Evolutionary conservation across 306 rosid species (phyloP).

Genomic region (Leucaena leucocephala): DNA sequence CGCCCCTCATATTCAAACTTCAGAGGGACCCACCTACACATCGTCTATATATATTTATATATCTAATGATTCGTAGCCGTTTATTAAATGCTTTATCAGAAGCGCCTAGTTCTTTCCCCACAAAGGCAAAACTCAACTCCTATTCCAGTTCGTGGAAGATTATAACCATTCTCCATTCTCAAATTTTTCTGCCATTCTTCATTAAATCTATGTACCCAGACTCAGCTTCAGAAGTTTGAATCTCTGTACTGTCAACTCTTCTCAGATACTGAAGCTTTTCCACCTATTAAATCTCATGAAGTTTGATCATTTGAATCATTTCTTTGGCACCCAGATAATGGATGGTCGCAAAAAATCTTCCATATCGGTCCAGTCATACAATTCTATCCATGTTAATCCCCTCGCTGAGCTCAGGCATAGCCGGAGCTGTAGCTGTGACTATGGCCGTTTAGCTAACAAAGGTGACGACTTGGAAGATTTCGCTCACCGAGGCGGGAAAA

Average conservation of each 20-base stretch:
- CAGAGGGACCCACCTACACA: not conserved
- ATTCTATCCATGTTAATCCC: not conserved
- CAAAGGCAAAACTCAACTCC: not conserved
- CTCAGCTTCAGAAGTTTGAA: not conserved
- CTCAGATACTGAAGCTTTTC: not conserved
- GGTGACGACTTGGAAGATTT: slow-evolving; percentile 12
- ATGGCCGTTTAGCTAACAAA: not conserved
- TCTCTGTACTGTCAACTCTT: not conserved
- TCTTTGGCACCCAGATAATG: not conserved
- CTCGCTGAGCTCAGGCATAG: slow-evolving; percentile 4
- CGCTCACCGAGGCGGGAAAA: not conserved
- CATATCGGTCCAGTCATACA: not conserved
- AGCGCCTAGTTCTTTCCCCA: not conserved
- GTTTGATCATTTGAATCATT: not conserved
- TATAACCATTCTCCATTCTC: not conserved
- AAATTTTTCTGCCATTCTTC: not conserved
- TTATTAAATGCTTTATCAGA: not conserved
- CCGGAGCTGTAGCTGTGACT: not conserved
- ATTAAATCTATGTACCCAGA: not conserved
- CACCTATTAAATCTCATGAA: not conserved
- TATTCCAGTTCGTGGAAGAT: not conserved
- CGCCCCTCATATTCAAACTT: not conserved
- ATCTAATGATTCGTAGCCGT: not conserved
- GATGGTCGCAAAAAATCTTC: slow-evolving; percentile 8
- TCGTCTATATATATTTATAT: not conserved